Percentiles rank a stretch among this genome's conserved stretches.
Evolutionary conservation across 257 asterid species (phyloP).

Genomic region (Cordia subcordata): DNA sequence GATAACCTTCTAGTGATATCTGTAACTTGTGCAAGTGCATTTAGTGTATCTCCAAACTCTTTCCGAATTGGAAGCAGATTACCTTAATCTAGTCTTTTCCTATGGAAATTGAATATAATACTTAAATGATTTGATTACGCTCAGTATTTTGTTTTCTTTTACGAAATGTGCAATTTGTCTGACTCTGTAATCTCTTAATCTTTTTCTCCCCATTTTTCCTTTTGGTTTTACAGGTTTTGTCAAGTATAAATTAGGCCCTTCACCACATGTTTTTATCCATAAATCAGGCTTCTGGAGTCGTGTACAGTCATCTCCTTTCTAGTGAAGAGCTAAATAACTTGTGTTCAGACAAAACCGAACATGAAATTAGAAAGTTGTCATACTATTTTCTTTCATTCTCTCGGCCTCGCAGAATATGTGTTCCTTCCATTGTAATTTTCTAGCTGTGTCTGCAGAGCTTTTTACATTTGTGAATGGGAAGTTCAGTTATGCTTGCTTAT

Average conservation of each 20-base stretch:
- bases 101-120: no score
- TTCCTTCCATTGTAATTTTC: no score
- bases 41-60: no score
- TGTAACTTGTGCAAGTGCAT: no score
- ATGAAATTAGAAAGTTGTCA: not conserved
- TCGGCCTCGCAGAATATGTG: not conserved
- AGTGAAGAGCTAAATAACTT: not conserved
- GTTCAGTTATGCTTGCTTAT: no score
- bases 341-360: not conserved
- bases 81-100: no score
- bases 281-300: not conserved
- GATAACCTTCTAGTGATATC: no score
- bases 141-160: not conserved
- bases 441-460: no score
- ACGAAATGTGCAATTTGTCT: not conserved
- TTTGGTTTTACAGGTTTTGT: not conserved
- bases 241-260: not conserved
- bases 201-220: no score
- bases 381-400: not conserved
- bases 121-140: not conserved
- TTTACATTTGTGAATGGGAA: no score
- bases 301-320: not conserved
- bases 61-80: no score
- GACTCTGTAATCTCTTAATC: no score
- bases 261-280: not conserved